Percentiles rank a stretch among this genome's conserved stretches.
Conservation (phyloP, 768 basidiomycete genomes). For the Xerocomellus intermedius region DNA sequence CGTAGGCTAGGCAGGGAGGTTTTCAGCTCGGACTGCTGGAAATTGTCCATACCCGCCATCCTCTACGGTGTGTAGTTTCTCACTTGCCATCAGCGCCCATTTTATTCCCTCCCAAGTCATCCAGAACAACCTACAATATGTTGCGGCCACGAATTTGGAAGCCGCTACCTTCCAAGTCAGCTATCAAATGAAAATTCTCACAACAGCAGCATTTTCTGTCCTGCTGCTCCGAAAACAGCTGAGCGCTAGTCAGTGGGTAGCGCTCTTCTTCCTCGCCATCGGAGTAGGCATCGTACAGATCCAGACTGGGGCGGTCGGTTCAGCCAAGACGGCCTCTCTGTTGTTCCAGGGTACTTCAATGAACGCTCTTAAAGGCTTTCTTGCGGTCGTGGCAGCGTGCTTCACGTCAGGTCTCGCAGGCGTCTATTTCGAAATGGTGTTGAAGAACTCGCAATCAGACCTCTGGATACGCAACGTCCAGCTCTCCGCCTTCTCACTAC, state of each 20-base stretch:
- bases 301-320: slow-evolving; percentile 44
- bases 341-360: slow-evolving; percentile 52
- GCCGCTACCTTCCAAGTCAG: slow-evolving; percentile 97
- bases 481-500: slow-evolving; percentile 88
- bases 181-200: slow-evolving; percentile 97
- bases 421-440: slow-evolving; percentile 97
- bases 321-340: slow-evolving; percentile 28
- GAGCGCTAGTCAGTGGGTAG: slow-evolving; percentile 74
- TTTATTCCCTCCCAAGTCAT: slow-evolving; percentile 50
- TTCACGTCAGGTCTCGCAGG: slow-evolving; percentile 95
- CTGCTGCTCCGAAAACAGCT: slow-evolving; percentile 76
- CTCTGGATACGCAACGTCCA: slow-evolving; percentile 98
- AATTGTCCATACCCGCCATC: slow-evolving; percentile 93
- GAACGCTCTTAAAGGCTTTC: slow-evolving; percentile 81
- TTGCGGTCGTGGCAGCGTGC: slow-evolving; percentile 88
- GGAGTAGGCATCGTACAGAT: slow-evolving; percentile 91
- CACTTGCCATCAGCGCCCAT: not conserved
- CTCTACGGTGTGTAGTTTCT: slow-evolving; percentile 62
- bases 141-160: slow-evolving; percentile 90
- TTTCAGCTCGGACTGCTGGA: slow-evolving; percentile 94
- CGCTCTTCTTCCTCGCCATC: slow-evolving; percentile 79
- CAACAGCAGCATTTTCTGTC: slow-evolving; percentile 88
- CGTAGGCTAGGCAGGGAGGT: slow-evolving; percentile 64
- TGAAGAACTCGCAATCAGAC: slow-evolving; percentile 86
- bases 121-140: slow-evolving; percentile 95